Percentiles rank a stretch among this genome's conserved stretches.
Conservation (phyloP, 495 filamentous ascomycete species). For the Hyaloscypha bicolor region DNA sequence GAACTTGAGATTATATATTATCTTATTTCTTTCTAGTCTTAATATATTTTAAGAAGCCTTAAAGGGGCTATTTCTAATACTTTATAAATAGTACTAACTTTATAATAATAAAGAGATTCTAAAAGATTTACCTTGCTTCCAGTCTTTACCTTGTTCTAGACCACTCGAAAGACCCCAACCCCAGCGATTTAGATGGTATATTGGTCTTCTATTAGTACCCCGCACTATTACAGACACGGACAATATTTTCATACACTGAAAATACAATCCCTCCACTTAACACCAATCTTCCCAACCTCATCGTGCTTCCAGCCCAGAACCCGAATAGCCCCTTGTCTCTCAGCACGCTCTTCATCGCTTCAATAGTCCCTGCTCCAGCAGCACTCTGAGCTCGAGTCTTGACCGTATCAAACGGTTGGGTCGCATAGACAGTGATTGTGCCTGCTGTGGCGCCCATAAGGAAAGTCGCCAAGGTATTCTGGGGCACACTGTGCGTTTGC, state of each 20-base stretch:
- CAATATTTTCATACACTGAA: constrained; percentile 60
- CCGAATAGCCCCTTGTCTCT: constrained; percentile 57
- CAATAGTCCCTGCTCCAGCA: constrained; percentile 49
- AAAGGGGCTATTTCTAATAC: too few relatives aligned
- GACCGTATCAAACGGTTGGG: constrained; percentile 68
- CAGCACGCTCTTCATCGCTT: constrained; percentile 54
- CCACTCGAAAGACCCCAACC: too few relatives aligned
- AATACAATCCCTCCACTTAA: constrained; percentile 68
- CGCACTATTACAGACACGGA: too few relatives aligned
- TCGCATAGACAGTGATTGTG: constrained; percentile 59
- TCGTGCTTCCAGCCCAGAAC: constrained; percentile 68
- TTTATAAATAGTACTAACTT: too few relatives aligned
- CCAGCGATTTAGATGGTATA: too few relatives aligned
- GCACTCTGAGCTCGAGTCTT: constrained; percentile 65
- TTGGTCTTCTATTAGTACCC: too few relatives aligned
- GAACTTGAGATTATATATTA: too few relatives aligned
- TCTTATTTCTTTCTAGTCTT: too few relatives aligned
- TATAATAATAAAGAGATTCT: too few relatives aligned
- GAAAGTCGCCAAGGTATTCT: constrained; percentile 47
- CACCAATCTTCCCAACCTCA: constrained; percentile 63
- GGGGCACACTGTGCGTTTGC: constrained; percentile 45
- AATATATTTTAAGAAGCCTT: too few relatives aligned
- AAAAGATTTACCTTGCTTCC: too few relatives aligned
- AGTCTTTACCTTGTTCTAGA: too few relatives aligned
- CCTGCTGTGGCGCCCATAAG: constrained; percentile 62